phyloP scores from a whole-genome alignment of 2,329 filamentous ascomycete genomes.

The Exophiala spinifera region DNA sequence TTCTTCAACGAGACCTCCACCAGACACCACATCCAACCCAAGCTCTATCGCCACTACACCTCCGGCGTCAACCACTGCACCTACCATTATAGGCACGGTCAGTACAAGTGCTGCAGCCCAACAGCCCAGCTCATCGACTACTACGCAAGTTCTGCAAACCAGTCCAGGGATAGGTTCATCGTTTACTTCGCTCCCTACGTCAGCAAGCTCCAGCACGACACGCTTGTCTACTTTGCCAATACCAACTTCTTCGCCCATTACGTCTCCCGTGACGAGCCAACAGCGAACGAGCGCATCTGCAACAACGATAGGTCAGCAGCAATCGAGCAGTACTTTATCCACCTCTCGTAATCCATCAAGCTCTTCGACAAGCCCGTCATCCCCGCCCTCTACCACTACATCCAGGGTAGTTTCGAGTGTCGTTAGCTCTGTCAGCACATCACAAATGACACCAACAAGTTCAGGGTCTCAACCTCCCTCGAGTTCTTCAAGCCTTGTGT shows the following conservation, averaged over 20 bases:
- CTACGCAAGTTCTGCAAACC: background rate
- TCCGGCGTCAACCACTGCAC: background rate
- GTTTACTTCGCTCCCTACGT: background rate
- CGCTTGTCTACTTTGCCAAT: background rate
- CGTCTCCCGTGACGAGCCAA: background rate
- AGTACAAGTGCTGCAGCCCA: background rate
- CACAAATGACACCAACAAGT: background rate
- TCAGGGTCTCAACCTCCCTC: background rate
- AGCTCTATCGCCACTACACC: background rate
- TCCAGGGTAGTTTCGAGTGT: too few species aligned
- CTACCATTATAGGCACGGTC: background rate
- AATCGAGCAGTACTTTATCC: background rate
- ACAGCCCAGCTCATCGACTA: background rate
- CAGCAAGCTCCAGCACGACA: background rate
- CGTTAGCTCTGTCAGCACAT: too few species aligned
- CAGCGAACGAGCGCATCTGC: background rate
- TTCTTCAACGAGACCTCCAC: conserved; percentile 7
- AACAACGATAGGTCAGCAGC: background rate
- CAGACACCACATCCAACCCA: background rate
- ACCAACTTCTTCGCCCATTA: background rate
- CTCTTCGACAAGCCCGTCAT: background rate
- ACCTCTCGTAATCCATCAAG: background rate
- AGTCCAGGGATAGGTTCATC: background rate
- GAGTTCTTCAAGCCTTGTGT: background rate
- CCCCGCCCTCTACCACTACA: too few species aligned